Evolutionary conservation across 352 stramenopile genomes (phyloP).

Genomic region (Globisporangium splendens): DNA sequence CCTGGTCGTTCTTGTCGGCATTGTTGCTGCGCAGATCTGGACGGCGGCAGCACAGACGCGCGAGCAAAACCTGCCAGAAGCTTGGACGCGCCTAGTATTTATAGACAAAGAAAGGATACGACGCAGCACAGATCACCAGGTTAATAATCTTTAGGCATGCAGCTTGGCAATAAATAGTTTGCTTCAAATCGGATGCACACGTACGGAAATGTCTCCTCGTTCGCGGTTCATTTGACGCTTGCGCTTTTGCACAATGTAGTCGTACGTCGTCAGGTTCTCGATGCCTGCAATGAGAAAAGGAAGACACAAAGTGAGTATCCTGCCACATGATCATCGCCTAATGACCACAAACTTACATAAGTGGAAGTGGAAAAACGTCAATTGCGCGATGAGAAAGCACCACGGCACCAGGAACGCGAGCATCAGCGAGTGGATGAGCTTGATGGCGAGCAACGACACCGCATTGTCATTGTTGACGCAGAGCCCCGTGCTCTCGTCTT

Average conservation of each 20-base stretch:
- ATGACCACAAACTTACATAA: constrained; percentile 49
- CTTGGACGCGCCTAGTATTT: constrained; percentile 16
- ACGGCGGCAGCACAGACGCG: constrained; percentile 24
- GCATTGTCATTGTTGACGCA: constrained; percentile 51
- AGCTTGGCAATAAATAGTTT: too few relatives aligned
- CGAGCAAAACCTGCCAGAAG: constrained; percentile 36
- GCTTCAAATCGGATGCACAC: constrained; percentile 58
- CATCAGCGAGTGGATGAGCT: constrained; percentile 60
- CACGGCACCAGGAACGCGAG: constrained; percentile 65
- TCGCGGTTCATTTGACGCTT: constrained; percentile 69
- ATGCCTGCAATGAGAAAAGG: constrained; percentile 30
- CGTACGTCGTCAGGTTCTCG: constrained; percentile 83
- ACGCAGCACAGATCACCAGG: constrained; percentile 7
- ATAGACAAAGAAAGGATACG: constrained; percentile 12
- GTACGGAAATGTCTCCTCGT: constrained; percentile 53
- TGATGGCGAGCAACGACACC: constrained; percentile 52
- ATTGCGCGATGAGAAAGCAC: constrained; percentile 76
- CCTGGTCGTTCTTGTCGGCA: constrained; percentile 22
- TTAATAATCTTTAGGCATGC: constrained; percentile 5
- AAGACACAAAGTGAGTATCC: background rate
- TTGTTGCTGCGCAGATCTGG: constrained; percentile 24
- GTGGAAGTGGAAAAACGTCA: constrained; percentile 82
- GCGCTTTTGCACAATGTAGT: constrained; percentile 84
- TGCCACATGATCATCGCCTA: background rate
- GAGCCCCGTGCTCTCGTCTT: constrained; percentile 39